Evolutionary conservation across 1,284 basidiomycete genomes (phyloP), one percentile per base, ranked within the genome.

Genomic region (Cryptococcus sp.): DNA sequence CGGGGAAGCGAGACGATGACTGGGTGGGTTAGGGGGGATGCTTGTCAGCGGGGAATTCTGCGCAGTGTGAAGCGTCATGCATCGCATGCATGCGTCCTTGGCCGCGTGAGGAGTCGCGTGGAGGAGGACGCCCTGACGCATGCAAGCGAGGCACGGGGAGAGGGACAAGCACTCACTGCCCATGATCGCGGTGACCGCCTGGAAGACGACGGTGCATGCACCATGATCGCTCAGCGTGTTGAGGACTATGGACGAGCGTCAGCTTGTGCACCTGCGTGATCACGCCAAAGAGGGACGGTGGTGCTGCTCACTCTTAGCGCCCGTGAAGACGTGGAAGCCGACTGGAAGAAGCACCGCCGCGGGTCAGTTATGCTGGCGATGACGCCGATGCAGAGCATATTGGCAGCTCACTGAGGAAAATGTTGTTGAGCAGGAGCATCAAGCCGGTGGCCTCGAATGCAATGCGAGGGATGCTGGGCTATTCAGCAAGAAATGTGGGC

Each of bases 221-320:
- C 80, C 79, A n/a, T 80, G 80, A 61, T 82, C 77, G 1, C 81
- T 80, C 3, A 87, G 77, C 0, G 84, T 85, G 77, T 86, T 86
- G 54, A 86, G 67, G 57, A 76, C 68, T 69, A 7, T 28, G 42
- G 13, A 52, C 16, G 23, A 33, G 21, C n/a, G n/a, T 56, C 52
- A 56, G 57, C 21, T 35, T 16, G 13, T 35, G 37, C 16, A 4
- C 46, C 12, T 48, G 36, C 9, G 15, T 4, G 33, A n/a, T n/a
- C n/a, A n/a, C n/a, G n/a, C n/a, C n/a, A n/a, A n/a, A n/a, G n/a
- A n/a, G n/a, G n/a, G n/a, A n/a, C n/a, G n/a, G n/a, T n/a, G n/a
- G n/a, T n/a, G n/a, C 16, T 38, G 56, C 62, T 57, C 50, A 60
- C 61, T 62, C 51, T 65, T 64, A 0, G 78, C 75, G 1, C 77